These are phyloP conservation scores for Termitomyces sp. DNA, from an alignment of 768 basidiomycete genomes.

Conservation along the genomic window DNA sequence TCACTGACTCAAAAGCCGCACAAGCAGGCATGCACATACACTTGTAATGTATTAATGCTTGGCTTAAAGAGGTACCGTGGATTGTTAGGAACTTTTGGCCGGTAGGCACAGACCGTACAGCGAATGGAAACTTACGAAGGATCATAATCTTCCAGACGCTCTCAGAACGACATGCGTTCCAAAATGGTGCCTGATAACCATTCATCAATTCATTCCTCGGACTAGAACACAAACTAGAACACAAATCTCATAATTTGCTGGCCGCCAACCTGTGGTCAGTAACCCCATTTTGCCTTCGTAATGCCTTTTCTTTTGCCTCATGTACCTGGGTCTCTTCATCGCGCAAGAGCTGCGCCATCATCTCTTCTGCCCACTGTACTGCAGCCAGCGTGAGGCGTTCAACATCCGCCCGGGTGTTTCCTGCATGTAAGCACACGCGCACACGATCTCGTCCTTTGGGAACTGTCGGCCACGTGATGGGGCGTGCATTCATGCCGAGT, in stretches of 20 bases:
- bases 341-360: constrained; percentile 18
- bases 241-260: constrained; percentile 2
- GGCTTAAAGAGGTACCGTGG: background rate
- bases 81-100: background rate
- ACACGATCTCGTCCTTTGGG: constrained; percentile 83
- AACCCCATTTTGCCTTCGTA: background rate
- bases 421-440: constrained; percentile 83
- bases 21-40: background rate
- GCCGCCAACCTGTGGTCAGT: background rate
- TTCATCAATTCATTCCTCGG: background rate
- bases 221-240: background rate
- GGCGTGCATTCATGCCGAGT: constrained; percentile 59
- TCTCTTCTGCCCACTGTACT: constrained; percentile 41
- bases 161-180: background rate
- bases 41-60: background rate
- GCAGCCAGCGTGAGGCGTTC: constrained; percentile 49
- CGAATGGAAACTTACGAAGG: background rate
- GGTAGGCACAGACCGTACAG: background rate
- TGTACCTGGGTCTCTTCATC: constrained; percentile 1
- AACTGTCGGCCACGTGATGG: constrained; percentile 86
- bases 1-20: background rate
- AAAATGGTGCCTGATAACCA: background rate
- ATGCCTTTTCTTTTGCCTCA: background rate
- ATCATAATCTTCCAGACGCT: background rate
- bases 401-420: constrained; percentile 62